Evolutionary conservation across 495 filamentous ascomycete genomes (phyloP).

Genomic region (Letharia columbiana): DNA sequence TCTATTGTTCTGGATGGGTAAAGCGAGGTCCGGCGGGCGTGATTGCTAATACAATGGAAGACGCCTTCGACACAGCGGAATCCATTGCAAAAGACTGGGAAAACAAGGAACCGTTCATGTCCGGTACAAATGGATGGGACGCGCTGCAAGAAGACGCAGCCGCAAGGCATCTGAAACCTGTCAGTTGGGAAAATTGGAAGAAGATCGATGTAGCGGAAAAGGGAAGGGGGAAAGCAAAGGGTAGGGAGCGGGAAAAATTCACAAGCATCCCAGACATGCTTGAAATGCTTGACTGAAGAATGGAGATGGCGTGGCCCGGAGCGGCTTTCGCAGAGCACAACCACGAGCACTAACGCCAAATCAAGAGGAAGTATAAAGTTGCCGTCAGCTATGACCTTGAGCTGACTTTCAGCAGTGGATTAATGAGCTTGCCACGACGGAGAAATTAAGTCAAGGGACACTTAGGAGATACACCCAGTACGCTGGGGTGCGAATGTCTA

Average conservation of each 20-base stretch:
- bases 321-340: background rate
- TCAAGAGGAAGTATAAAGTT: background rate
- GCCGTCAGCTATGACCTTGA: background rate
- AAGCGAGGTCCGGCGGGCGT: constrained; percentile 93
- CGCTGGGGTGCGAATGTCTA: background rate
- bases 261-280: constrained; percentile 72
- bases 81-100: constrained; percentile 66
- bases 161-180: constrained; percentile 44
- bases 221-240: constrained; percentile 50
- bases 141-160: constrained; percentile 51
- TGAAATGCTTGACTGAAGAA: constrained; percentile 41
- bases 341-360: background rate
- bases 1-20: constrained; percentile 95
- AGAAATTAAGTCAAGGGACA: background rate
- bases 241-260: constrained; percentile 85
- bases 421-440: background rate
- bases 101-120: constrained; percentile 39
- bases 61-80: constrained; percentile 85
- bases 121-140: constrained; percentile 61
- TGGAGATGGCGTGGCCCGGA: background rate
- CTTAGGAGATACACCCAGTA: background rate
- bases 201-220: constrained; percentile 74
- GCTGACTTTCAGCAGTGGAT: background rate
- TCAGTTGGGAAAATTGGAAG: constrained; percentile 79
- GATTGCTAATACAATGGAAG: constrained; percentile 92